Conservation (phyloP, 2,329 filamentous ascomycete genomes). For the Aspergillus thermomutatus region DNA sequence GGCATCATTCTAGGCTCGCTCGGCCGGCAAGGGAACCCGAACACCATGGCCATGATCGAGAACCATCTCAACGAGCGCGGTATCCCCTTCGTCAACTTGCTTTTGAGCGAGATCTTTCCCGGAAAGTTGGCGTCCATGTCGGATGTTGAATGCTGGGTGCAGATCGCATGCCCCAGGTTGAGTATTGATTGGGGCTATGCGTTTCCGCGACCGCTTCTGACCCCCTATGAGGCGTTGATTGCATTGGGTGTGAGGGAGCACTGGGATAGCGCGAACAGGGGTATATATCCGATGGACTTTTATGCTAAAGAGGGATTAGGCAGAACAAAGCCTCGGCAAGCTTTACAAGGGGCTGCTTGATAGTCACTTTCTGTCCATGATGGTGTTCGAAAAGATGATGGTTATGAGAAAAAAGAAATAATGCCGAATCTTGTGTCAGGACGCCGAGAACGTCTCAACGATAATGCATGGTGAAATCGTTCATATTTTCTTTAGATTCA, state of each 20-base stretch:
- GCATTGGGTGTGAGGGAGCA: slow-evolving; percentile 76
- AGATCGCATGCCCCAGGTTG: slow-evolving; percentile 91
- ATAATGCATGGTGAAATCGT: background rate
- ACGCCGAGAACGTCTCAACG: background rate
- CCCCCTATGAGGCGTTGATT: slow-evolving; percentile 91
- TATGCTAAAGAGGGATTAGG: slow-evolving; percentile 90
- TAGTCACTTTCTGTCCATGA: background rate
- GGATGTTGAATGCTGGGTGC: slow-evolving; percentile 97
- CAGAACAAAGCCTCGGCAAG: slow-evolving; percentile 58
- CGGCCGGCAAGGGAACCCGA: slow-evolving; percentile 90
- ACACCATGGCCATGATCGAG: slow-evolving; percentile 87
- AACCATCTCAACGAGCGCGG: slow-evolving; percentile 66
- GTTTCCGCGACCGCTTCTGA: slow-evolving; percentile 81
- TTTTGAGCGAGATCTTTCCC: slow-evolving; percentile 94
- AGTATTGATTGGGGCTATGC: slow-evolving; percentile 99
- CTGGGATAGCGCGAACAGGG: slow-evolving; percentile 60
- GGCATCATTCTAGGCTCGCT: slow-evolving; percentile 90
- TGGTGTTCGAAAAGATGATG: background rate
- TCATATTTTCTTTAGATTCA: background rate
- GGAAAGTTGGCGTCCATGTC: slow-evolving; percentile 90
- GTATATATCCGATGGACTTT: slow-evolving; percentile 95
- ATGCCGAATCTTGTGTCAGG: background rate
- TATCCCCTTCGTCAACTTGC: slow-evolving; percentile 77
- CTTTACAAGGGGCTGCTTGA: slow-evolving; percentile 15
- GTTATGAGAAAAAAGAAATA: background rate